Base-by-base conservation (phyloP, 148 eudicot genomes). In the Silene uniflora region DNA sequence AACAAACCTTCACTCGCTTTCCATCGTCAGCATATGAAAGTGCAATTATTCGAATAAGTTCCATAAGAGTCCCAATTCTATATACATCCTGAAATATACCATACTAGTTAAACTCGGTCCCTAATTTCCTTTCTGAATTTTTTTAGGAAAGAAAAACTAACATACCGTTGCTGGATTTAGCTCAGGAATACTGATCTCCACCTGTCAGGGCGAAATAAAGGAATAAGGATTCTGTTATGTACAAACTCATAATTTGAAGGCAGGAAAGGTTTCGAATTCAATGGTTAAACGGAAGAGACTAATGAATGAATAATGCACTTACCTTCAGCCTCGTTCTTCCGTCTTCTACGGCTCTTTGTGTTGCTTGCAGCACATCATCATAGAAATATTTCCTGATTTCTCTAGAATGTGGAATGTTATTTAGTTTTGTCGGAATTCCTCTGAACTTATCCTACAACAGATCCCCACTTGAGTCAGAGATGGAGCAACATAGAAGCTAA, bases 51-150 rank as follows among this genome's bases (percentile, higher is more conserved):
- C 99, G 94, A 78, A 90, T 86, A 70, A 92, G 94, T 83, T 95
- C 99, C 97, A 95, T 87, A 49, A 95, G 82, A 65, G 99, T 90
- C 87, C 99, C 99, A 77, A 95, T 95, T 80, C 99, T 89, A 85
- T 95, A 95, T 73, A 95, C 99, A 85, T 95, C 99, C 99, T 95
- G 92, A 69, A 72, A 72, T 32, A 78, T 66, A 82, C 67, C 79
- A 84, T 73, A 82, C 39, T 52, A 17, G 44, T 19, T 82, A 19
- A 60, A 61, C 84, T 62, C 74, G 80, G 62, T 59, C 47, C 78
- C 62, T 55, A 76, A 42, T 19, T 68, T 10, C 27, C 25, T 62
- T 17, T 52, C 21, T 64, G 29, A 75, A 18, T 58, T 55, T 9
- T 13, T n/a, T 72, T 25, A 65, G 69, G 39, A 78, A 76, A 76